Percentiles rank a stretch among this genome's conserved stretches.
Evolutionary conservation across 495 filamentous ascomycete species (phyloP).

Genomic region (Aspergillus mulundensis): DNA sequence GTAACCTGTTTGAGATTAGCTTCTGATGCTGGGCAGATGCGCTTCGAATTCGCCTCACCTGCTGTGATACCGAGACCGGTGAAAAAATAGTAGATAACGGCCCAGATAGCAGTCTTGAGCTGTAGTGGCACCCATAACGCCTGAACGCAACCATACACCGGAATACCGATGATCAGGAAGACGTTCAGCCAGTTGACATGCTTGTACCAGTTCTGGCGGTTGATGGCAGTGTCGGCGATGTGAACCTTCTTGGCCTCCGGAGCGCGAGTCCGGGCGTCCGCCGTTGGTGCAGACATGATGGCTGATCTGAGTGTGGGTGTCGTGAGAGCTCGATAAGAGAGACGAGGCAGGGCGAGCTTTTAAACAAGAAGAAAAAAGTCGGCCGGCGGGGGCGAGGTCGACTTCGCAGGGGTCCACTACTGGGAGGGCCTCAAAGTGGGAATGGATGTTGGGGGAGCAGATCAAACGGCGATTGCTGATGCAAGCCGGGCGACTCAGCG

Average conservation of each 20-base stretch:
- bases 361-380: slow-evolving; percentile 10
- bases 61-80: slow-evolving; percentile 88
- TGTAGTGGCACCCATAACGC: slow-evolving; percentile 79
- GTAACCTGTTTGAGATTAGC: slow-evolving; percentile 53
- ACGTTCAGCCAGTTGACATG: slow-evolving; percentile 97
- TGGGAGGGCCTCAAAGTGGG: background rate
- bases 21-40: background rate
- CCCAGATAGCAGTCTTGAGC: slow-evolving; percentile 72
- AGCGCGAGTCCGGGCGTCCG: slow-evolving; percentile 35
- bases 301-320: background rate
- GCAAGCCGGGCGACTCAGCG: slow-evolving; percentile 8
- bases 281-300: slow-evolving; percentile 40
- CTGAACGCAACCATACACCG: slow-evolving; percentile 68
- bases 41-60: slow-evolving; percentile 44
- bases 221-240: slow-evolving; percentile 65
- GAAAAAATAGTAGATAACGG: slow-evolving; percentile 86
- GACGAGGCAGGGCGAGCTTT: slow-evolving; percentile 3
- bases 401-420: slow-evolving; percentile 16
- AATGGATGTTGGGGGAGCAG: slow-evolving; percentile 22
- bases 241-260: slow-evolving; percentile 51
- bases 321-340: background rate
- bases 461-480: slow-evolving; percentile 5
- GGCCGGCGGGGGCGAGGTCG: slow-evolving; percentile 7
- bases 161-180: slow-evolving; percentile 79
- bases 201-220: slow-evolving; percentile 86